phyloP scores from a whole-genome alignment of 305 asterid genomes.

The Solanum hybrid region DNA sequence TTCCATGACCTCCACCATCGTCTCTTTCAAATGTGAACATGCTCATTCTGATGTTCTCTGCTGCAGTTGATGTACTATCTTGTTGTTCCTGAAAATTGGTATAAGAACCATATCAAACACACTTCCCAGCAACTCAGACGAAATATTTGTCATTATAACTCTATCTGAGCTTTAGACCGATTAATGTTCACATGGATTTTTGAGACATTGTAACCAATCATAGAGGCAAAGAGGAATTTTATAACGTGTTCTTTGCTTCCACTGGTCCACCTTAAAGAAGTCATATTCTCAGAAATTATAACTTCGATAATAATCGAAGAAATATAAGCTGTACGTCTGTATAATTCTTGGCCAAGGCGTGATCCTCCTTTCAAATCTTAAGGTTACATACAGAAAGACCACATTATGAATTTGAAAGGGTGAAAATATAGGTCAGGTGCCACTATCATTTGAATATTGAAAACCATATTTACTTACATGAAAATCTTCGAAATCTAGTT shows the following conservation, averaged over 20 bases:
- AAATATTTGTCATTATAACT: neutral
- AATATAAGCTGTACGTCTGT: neutral
- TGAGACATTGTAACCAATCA: neutral
- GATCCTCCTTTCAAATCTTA: neutral
- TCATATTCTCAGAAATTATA: neutral
- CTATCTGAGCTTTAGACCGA: neutral
- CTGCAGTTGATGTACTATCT: constrained; percentile 30
- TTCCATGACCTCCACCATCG: constrained; percentile 23
- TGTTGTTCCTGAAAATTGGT: constrained; percentile 35
- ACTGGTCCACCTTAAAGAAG: neutral
- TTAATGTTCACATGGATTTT: neutral
- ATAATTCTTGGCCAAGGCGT: neutral
- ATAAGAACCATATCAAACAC: constrained; percentile 6
- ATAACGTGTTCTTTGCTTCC: neutral
- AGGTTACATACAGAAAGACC: neutral
- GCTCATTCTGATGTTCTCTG: constrained; percentile 59
- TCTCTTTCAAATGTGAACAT: constrained; percentile 74
- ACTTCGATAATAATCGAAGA: neutral
- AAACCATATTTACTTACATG: constrained; percentile 30
- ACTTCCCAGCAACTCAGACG: neutral
- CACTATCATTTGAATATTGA: neutral
- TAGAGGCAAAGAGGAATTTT: neutral
- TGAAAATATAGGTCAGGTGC: neutral
- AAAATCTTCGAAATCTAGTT: constrained; percentile 68
- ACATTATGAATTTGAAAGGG: neutral